Conservation (phyloP, 345 rosid species). For the Hibiscus trionum region DNA sequence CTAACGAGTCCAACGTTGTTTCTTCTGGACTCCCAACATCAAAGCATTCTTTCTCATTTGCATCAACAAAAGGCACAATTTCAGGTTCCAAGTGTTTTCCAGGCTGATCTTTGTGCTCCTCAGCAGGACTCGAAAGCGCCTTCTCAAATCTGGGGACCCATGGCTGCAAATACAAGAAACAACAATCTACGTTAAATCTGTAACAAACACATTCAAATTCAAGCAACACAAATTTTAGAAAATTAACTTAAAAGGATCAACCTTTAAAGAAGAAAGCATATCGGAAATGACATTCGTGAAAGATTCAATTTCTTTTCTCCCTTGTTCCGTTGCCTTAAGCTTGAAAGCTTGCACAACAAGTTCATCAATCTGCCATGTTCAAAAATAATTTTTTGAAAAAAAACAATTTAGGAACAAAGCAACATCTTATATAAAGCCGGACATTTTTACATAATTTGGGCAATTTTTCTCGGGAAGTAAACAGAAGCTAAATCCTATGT, state of each 20-base stretch:
- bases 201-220: constrained; percentile 6
- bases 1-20: constrained; percentile 34
- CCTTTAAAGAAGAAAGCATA: constrained; percentile 66
- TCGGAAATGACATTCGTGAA: constrained; percentile 46
- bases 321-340: constrained; percentile 28
- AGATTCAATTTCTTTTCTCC: constrained; percentile 50
- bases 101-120: constrained; percentile 17
- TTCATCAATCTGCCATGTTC: constrained; percentile 58
- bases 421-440: too few relatives aligned
- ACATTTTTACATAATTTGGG: too few relatives aligned
- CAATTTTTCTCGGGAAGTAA: not conserved
- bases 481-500: not conserved
- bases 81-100: constrained; percentile 21
- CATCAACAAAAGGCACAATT: constrained; percentile 13
- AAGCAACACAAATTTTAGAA: not conserved
- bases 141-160: constrained; percentile 67
- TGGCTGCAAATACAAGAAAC: constrained; percentile 48
- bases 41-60: constrained; percentile 24
- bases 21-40: constrained; percentile 57
- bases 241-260: constrained; percentile 8
- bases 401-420: not conserved
- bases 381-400: not conserved
- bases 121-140: constrained; percentile 22
- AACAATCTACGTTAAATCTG: not conserved
- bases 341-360: constrained; percentile 63